Percentiles rank a stretch among this genome's conserved stretches.
phyloP scores from a whole-genome alignment of 2,329 filamentous ascomycete genomes.

The Penicillium sp. region DNA sequence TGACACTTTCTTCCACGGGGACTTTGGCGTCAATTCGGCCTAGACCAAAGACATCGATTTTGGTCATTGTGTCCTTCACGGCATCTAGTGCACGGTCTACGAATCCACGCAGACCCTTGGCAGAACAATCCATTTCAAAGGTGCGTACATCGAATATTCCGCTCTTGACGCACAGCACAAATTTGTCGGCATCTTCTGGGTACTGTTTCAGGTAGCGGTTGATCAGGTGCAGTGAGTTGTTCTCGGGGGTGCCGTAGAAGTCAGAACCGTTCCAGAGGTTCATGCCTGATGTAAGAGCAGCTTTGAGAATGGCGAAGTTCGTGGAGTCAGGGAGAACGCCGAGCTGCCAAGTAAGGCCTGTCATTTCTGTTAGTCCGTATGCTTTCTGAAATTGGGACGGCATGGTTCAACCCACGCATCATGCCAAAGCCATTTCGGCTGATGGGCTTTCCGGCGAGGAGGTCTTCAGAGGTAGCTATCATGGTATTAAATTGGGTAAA shows the following conservation, averaged over 20 bases:
- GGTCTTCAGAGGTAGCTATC: not conserved
- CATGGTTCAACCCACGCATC: conserved; percentile 12
- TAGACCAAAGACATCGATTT: conserved; percentile 58
- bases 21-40: conserved; percentile 53
- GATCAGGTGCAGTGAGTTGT: conserved; percentile 58
- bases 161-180: conserved; percentile 62
- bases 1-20: conserved; percentile 46
- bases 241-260: conserved; percentile 58
- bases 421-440: conserved; percentile 15
- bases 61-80: conserved; percentile 45
- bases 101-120: conserved; percentile 52
- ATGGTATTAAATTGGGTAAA: not conserved
- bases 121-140: conserved; percentile 47
- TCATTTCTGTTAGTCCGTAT: not conserved
- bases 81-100: conserved; percentile 55
- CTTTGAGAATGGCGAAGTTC: conserved; percentile 43
- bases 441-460: conserved; percentile 14
- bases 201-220: conserved; percentile 60
- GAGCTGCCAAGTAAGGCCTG: conserved; percentile 26
- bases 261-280: conserved; percentile 59
- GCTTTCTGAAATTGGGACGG: not conserved
- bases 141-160: conserved; percentile 32
- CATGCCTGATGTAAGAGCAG: conserved; percentile 46
- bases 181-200: conserved; percentile 59
- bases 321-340: conserved; percentile 16